phyloP scores from a whole-genome alignment of 306 rosid genomes.

The Begonia masoniana region DNA sequence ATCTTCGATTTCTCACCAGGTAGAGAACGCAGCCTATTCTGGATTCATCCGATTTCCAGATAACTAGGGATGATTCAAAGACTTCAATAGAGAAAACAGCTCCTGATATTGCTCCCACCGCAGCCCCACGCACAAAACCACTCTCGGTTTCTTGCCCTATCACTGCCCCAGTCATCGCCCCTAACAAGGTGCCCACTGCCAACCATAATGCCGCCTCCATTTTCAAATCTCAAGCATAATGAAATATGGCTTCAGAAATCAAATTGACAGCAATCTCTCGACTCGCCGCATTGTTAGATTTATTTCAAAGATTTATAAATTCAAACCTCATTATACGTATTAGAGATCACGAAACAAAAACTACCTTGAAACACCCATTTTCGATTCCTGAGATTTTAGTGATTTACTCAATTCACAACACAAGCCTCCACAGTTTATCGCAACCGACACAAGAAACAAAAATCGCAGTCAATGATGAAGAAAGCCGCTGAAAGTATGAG shows the following conservation, averaged over 20 bases:
- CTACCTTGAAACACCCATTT: too few relatives aligned
- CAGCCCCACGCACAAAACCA: slow-evolving; percentile 96
- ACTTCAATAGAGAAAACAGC: slow-evolving; percentile 99
- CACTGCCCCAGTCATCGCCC: slow-evolving; percentile 97
- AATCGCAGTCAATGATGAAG: neutral
- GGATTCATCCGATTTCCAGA: slow-evolving; percentile 96
- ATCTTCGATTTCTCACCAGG: slow-evolving; percentile 43
- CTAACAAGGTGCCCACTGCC: slow-evolving; percentile 87
- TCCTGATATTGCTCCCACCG: slow-evolving; percentile 98
- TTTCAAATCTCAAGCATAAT: slow-evolving; percentile 6
- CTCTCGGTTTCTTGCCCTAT: slow-evolving; percentile 99
- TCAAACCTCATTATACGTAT: too few relatives aligned
- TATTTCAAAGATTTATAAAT: too few relatives aligned
- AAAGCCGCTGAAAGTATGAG: neutral
- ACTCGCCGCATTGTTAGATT: too few relatives aligned
- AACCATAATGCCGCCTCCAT: neutral
- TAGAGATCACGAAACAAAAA: too few relatives aligned
- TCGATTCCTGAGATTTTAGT: too few relatives aligned
- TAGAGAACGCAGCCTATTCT: slow-evolving; percentile 93
- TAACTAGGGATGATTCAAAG: slow-evolving; percentile 87
- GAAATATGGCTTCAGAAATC: too few relatives aligned
- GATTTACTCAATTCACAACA: too few relatives aligned
- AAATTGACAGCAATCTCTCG: too few relatives aligned
- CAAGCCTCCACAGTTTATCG: too few relatives aligned
- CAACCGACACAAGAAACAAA: too few relatives aligned